Base-by-base conservation (phyloP, 2,329 filamentous ascomycete genomes). In the Pseudocercospora cruenta region DNA sequence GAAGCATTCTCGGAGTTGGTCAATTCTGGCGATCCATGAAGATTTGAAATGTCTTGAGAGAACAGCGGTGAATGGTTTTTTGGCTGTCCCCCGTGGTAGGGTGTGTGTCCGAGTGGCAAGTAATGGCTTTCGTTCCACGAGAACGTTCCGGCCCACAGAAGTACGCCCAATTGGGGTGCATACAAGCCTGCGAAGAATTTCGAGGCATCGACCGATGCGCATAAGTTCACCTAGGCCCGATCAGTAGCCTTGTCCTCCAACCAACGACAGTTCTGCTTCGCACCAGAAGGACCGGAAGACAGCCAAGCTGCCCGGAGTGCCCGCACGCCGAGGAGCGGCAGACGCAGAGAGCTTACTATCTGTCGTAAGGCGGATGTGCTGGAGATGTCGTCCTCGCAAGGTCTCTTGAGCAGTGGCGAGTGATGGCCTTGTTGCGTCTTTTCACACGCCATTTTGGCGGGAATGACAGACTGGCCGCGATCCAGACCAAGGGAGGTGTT, bases 241-340 rank as follows among this genome's bases (percentile, higher is more conserved):
- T 14, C 14, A 16, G 36, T n/a, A 16, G 36, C 2, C 36, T n/a
- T 6, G 36, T 14, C 9, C 7, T 49, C 14, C 7, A 3, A 6
- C 31, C 6, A 54, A 8, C n/a, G 9, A 16, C 16, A 10, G 9
- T 24, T 22, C 24, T 22, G 24, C 24, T 54, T 21, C 7, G 26
- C 33, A 12, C 47, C 33, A 8, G 57, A 49, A 10, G 70, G 70
- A 62, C 72, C 72, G 16, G 70, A 71, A 31, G 67, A 51, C 19
- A 70, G 54, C 7, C 72, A 70, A 45, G 69, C 69, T 3, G 67
- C 73, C 33, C 70, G 66, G 19, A 74, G 65, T 4, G 68, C 69
- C 24, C 70, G 71, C 9, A 70, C 61, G 31, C 66, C 68, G 60
- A 64, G 69, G 43, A 71, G 51, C 6, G 67, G 67, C 24, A 45